Evolutionary conservation across 192 early-diverging fungal genomes (phyloP), one percentile per base, ranked within the genome.

Genomic region (Rhizoclosmatium sp.): DNA sequence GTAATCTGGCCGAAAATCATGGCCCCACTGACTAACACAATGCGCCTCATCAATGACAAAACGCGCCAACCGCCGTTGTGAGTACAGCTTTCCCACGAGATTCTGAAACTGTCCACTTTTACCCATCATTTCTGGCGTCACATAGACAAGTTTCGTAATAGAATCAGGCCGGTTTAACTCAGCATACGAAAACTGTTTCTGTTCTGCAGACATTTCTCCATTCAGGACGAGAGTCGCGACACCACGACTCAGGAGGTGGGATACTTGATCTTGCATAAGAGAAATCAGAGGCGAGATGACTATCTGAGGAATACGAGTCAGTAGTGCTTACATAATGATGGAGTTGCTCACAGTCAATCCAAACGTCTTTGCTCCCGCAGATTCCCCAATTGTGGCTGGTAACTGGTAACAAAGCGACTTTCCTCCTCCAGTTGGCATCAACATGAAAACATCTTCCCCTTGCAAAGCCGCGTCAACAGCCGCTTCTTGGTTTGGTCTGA

Each of bases 341-440:
- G 46, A 16, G 65, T 60, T 10, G 40, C 69, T 23, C 44, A 97
- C 73, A 0, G 96, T 97, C 0, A 98, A 83, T 7, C 95, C 95
- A 41, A 82, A 78, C 12, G 92, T 94, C 3, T 61, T 70, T 73
- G 88, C 92, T 14, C 69, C 69, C 1, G 78, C 41, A 14, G 12
- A 23, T 60, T 86, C 86, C 47, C 81, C 85, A n/a, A 95, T 68
- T 31, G 94, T 77, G 3, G 95, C 93, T 0, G 96, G 96, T 7
- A 99, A 86, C 79, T 88, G 95, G 80, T 97, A 99, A 82, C 97
- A 99, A 19, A 99, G 85, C 71, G 92, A 94, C 81, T 99, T 99
- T 2, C 97, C 97, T 0, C 96, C 96, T 54, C 97, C 97, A 1
- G 97, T 99, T 0, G 97, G 97, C 97, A 99, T 99, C n/a, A 99